A percentile compares a stretch with the other conserved stretches of the same genome.
Conservation (phyloP, 441 rosid genomes). For the Adansonia gregorii region DNA sequence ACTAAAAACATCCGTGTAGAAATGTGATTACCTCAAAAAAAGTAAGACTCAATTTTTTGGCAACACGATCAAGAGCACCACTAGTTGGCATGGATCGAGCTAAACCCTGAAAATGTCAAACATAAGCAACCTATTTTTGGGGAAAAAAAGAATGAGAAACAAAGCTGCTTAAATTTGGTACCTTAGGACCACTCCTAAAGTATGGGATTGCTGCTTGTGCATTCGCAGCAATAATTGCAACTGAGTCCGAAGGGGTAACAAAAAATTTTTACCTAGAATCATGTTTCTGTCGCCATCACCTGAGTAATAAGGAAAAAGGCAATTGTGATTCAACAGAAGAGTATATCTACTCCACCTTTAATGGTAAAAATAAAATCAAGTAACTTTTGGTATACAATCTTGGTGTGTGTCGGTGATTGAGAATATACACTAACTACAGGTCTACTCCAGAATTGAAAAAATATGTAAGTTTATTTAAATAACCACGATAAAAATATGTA, state of each 20-base stretch:
- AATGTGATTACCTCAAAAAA: conserved; percentile 72
- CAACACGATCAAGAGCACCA: conserved; percentile 95
- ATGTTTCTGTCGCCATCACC: conserved; percentile 98
- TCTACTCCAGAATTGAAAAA: not conserved
- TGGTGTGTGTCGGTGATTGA: not conserved
- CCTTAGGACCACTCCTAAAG: conserved; percentile 78
- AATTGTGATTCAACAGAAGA: conserved; percentile 8
- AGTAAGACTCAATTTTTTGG: conserved; percentile 77
- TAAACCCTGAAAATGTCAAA: conserved; percentile 61
- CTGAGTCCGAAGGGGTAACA: conserved; percentile 93
- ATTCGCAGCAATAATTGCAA: conserved; percentile 92
- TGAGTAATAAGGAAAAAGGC: conserved; percentile 36
- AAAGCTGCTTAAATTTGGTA: conserved; percentile 33
- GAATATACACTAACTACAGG: not conserved
- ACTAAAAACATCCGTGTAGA: conserved; percentile 21
- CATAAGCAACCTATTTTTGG: conserved; percentile 12
- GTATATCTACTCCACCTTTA: not conserved
- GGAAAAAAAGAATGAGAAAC: conserved; percentile 20
- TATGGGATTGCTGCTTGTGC: conserved; percentile 88
- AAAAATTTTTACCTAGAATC: conserved; percentile 88
- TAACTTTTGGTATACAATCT: not conserved
- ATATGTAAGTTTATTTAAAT: not conserved
- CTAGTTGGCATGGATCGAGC: conserved; percentile 99
- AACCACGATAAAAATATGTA: no score
- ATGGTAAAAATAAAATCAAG: conserved; percentile 1